Evolutionary conservation across 768 basidiomycete species (phyloP), one percentile per base, ranked within the genome.

Genomic region (Pleurotus djamor): DNA sequence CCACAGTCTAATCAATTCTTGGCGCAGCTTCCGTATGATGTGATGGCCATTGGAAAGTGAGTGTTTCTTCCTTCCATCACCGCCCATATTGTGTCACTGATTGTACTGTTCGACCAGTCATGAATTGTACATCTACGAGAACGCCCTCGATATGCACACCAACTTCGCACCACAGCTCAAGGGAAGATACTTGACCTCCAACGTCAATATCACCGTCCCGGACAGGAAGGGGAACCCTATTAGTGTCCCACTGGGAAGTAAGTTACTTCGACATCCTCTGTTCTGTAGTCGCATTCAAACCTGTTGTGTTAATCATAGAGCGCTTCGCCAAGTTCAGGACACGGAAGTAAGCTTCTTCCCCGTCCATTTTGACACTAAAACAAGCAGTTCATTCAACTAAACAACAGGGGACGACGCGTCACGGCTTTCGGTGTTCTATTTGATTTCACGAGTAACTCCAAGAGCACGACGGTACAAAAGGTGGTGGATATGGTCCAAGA

Each of bases 41-140:
- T 92, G 2, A 82, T 94, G 68, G 74, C 91, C 2, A 92, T 94
- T 54, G 94, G 94, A 66, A 96, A 95, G 85, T 88, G 66, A 38
- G 89, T 71, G 7, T 1, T n/a, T 13, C 34, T 9, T 28, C 16
- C 28, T 16, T 47, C 21, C 21, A 28, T 28, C 21, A 8, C 4
- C 7, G 10, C 14, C 16, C 51, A 7, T 13, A 34, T 8, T 16
- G 36, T 38, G 6, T 12, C 13, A 34, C 38, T 43, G 41, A 43
- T 33, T 36, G 41, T 33, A 16, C 21, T 8, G 43, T 41, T 28
- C 4, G 38, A 13, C 45, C 56, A 89, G 88, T 68, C 94, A 96
- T 64, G 94, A 96, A 73, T 70, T 94, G n/a, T 92, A 92, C 68
- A 76, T 79, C 58, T 90, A 89, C 67, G 78, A 75, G 6, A 79